Evolutionary conservation across 2,329 filamentous ascomycete genomes (phyloP), one percentile per base, ranked within the genome.

Genomic region (Fusarium scirpi): DNA sequence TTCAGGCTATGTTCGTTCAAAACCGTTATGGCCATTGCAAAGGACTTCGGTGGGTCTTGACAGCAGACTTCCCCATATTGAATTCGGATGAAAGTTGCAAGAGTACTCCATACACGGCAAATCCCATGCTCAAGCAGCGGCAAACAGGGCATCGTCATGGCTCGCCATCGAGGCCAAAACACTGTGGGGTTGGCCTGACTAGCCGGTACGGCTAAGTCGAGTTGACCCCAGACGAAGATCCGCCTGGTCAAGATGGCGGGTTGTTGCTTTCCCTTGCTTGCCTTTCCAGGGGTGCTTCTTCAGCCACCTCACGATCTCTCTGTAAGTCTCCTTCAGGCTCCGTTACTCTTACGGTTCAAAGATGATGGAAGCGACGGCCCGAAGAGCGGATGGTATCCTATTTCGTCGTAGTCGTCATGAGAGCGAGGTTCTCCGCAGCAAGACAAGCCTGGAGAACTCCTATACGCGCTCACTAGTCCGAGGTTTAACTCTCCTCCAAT

Each of bases 341-440:
- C 27, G 29, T 54, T 66, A 57, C 53, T 58, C 9, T 65, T 34
- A 53, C 44, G 63, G 62, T 18, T 51, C 32, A 58, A 40, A 46
- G 34, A 47, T 32, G 44, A 67, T 69, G 69, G 69, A 70, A 72
- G 69, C 69, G 69, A 71, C 69, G 68, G 68, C 68, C 68, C 68
- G 68, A 48, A 49, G 46, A 54, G 53, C 51, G 60, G 60, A 54
- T 34, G 48, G 57, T 46, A 38, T 48, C 27, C 40, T 61, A 51
- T 58, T 44, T 53, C 43, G 41, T 45, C 40, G 25, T 38, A 64
- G 70, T n/a, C 24, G 44, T 70, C 38, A 13, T 18, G 52, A 44
- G 48, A 52, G 61, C 41, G 40, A 47, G 45, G 22, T 16, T 34
- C 44, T 43, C 32, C 20, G 43, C 34, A 41, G 10, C n/a, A 41